Evolutionary conservation across 2,329 filamentous ascomycete genomes (phyloP).

Genomic region (Pseudohalonectria lignicola): DNA sequence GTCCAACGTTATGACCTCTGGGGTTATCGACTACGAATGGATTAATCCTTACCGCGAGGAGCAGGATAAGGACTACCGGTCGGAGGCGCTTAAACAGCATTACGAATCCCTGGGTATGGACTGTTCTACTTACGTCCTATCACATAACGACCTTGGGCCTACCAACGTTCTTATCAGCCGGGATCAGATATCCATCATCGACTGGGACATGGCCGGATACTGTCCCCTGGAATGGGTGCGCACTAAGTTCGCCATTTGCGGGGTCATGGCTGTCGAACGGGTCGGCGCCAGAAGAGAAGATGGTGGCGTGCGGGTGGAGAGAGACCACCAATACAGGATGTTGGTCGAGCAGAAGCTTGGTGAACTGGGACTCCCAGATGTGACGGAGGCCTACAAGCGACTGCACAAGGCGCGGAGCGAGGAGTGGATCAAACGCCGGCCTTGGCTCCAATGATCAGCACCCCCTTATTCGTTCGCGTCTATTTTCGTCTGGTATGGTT

Average conservation of each 20-base stretch:
- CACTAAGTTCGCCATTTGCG: conserved; percentile 7
- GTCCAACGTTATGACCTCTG: background rate
- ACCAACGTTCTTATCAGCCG: conserved; percentile 6
- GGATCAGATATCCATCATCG: conserved; percentile 5
- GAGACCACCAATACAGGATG: conserved; percentile 1
- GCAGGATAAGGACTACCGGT: background rate
- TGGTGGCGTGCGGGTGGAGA: background rate
- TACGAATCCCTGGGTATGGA: conserved; percentile 3
- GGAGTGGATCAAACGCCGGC: background rate
- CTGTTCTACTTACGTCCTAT: background rate
- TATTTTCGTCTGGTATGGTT: too few species aligned
- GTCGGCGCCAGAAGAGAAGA: background rate
- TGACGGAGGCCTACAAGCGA: background rate
- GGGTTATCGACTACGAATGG: conserved; percentile 3
- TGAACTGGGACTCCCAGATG: background rate
- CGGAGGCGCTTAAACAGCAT: conserved; percentile 5
- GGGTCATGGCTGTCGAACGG: conserved; percentile 4
- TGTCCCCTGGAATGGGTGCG: conserved; percentile 5
- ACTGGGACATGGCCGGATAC: conserved; percentile 6
- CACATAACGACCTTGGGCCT: conserved; percentile 9
- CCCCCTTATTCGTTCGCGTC: too few species aligned
- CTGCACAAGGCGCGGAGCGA: background rate
- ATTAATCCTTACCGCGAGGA: conserved; percentile 5
- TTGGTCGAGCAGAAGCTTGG: conserved; percentile 5
- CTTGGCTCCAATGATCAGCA: background rate